Evolutionary conservation across 164 flowering plant species (phyloP).

Genomic region (grape (Vitis vinifera)): ASM3070453v1 NC_081812.1:17786001-17786500

Average conservation of each 20-base stretch:
- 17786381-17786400: slow-evolving; percentile 46
- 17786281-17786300: slow-evolving; percentile 53
- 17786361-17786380: slow-evolving; percentile 35
- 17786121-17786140: slow-evolving; percentile 28
- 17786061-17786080: slow-evolving; percentile 61
- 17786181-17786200: slow-evolving; percentile 46
- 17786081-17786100: slow-evolving; percentile 28
- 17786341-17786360: slow-evolving; percentile 24
- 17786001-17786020: slow-evolving; percentile 49
- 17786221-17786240: slow-evolving; percentile 46
- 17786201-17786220: slow-evolving; percentile 66
- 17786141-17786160: slow-evolving; percentile 23
- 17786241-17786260: slow-evolving; percentile 48
- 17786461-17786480: slow-evolving; percentile 21
- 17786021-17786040: slow-evolving; percentile 56
- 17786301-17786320: slow-evolving; percentile 47
- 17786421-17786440: slow-evolving; percentile 28
- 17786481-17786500: slow-evolving; percentile 30
- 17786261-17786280: slow-evolving; percentile 51
- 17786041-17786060: slow-evolving; percentile 45
- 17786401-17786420: slow-evolving; percentile 42
- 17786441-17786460: slow-evolving; percentile 16
- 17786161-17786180: slow-evolving; percentile 42
- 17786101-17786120: slow-evolving; percentile 65
- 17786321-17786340: slow-evolving; percentile 37